Evolutionary conservation across 2,329 filamentous ascomycete species (phyloP).

Genomic region (Xylariaceae sp.): DNA sequence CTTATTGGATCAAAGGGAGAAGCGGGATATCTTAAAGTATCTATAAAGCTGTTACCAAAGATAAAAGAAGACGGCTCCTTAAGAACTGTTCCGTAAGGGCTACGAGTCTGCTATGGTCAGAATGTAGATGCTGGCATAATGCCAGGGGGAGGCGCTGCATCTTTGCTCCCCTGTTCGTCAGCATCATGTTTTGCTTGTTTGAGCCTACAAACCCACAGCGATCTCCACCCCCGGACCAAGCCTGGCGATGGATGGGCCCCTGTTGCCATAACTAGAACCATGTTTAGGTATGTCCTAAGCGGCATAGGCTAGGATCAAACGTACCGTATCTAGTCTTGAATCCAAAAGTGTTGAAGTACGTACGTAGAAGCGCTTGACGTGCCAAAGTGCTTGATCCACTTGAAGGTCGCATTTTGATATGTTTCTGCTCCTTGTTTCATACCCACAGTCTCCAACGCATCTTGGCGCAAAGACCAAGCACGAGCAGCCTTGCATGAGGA

Average conservation of each 20-base stretch:
- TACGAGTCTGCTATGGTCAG: neutral
- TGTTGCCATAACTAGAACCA: too few relatives aligned
- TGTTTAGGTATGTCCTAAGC: neutral
- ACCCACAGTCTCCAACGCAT: too few relatives aligned
- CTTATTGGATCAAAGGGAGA: neutral
- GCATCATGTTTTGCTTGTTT: conserved; percentile 4
- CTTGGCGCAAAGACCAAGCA: too few relatives aligned
- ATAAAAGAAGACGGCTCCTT: neutral
- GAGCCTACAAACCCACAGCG: conserved; percentile 4
- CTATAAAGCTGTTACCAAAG: neutral
- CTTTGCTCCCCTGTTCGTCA: conserved; percentile 1
- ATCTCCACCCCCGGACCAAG: neutral
- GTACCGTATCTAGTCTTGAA: neutral
- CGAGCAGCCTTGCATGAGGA: too few relatives aligned
- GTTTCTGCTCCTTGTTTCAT: neutral
- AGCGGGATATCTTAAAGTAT: neutral
- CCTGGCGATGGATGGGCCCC: too few relatives aligned
- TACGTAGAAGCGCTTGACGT: neutral
- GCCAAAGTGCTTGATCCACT: too few relatives aligned
- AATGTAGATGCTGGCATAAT: neutral
- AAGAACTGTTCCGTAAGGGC: neutral
- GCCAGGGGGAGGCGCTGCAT: neutral
- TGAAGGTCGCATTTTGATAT: neutral
- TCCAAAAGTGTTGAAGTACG: neutral
- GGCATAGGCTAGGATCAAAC: neutral